These are phyloP conservation scores for Pelargonium citronellum DNA, from an alignment of 441 rosid species.

Conservation along the genomic window DNA sequence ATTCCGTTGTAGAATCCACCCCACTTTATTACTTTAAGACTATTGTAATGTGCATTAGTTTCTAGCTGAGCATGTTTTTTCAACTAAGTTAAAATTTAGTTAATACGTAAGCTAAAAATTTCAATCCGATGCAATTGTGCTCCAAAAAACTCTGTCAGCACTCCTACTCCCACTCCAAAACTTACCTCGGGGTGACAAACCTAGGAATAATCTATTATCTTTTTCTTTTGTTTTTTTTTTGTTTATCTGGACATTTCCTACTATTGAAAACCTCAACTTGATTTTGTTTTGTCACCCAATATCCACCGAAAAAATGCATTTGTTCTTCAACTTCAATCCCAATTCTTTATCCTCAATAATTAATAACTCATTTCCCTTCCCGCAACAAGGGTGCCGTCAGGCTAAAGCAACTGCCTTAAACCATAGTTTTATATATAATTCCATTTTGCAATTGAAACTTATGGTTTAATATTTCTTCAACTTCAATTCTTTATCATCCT, in stretches of 20 bases:
- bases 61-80: neutral
- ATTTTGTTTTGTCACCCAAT: neutral
- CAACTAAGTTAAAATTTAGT: neutral
- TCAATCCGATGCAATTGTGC: neutral
- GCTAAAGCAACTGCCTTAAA: neutral
- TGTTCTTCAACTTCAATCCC: neutral
- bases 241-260: neutral
- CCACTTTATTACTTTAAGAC: neutral
- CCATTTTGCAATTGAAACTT: neutral
- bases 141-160: neutral
- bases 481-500: too few species aligned
- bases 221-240: neutral
- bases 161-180: neutral
- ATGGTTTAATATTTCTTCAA: neutral
- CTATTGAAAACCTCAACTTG: neutral
- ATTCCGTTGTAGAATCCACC: neutral
- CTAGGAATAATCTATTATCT: neutral
- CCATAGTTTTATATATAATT: neutral
- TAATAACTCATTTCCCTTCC: neutral
- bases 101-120: neutral
- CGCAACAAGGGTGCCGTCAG: neutral
- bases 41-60: neutral
- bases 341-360: neutral
- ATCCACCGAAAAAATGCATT: neutral
- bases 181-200: neutral